These are phyloP conservation scores for Lipomyces kockii DNA, from an alignment of 805 yeast genomes.

Conservation along the genomic window DNA sequence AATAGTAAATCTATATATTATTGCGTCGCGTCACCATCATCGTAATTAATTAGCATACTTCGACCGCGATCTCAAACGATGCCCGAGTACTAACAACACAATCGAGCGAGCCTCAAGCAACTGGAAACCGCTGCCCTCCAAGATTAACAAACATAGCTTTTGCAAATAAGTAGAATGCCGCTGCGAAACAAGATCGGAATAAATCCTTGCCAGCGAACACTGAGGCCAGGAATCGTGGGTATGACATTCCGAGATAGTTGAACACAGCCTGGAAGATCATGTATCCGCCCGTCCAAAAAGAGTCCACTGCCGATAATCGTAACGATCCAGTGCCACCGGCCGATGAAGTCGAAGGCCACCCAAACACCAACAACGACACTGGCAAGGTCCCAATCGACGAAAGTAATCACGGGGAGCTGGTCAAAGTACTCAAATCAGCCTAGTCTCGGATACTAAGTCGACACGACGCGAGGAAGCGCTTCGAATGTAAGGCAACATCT, in stretches of 20 bases:
- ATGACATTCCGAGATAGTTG: conserved; percentile 56
- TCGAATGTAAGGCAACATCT: too few relatives aligned
- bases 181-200: conserved; percentile 28
- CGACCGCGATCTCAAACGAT: conserved; percentile 5
- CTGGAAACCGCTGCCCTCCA: conserved; percentile 46
- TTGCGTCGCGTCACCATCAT: too few relatives aligned
- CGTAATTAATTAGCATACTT: conserved; percentile 4
- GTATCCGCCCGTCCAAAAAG: conserved; percentile 52
- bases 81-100: background rate
- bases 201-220: conserved; percentile 63
- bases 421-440: too few relatives aligned
- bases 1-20: too few relatives aligned
- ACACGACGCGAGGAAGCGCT: too few relatives aligned
- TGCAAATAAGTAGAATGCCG: conserved; percentile 17
- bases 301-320: too few relatives aligned
- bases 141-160: conserved; percentile 12
- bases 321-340: too few relatives aligned
- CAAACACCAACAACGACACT: too few relatives aligned
- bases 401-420: too few relatives aligned
- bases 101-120: conserved; percentile 59
- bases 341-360: too few relatives aligned
- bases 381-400: too few relatives aligned
- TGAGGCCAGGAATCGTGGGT: conserved; percentile 58
- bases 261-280: conserved; percentile 57
- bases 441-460: too few relatives aligned